Percentiles rank a stretch among this genome's conserved stretches.
Evolutionary conservation across 345 rosid species (phyloP).

Genomic region (Draba incana): DNA sequence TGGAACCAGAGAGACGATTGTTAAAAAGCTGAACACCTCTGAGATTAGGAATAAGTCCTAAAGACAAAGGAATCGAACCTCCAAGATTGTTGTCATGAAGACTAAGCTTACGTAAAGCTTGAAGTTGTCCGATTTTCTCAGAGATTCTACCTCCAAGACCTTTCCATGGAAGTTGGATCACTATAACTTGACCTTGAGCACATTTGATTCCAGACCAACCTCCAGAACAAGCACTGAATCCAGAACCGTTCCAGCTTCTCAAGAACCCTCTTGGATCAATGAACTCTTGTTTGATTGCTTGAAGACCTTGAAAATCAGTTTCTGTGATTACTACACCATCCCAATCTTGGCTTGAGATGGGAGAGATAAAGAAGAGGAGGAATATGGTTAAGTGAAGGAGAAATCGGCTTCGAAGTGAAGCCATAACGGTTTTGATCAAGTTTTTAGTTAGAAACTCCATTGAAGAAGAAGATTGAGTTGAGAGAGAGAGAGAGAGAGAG

Average conservation of each 20-base stretch:
- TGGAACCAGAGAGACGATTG: constrained; percentile 76
- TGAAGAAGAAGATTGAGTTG: constrained; percentile 3
- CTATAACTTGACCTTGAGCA: constrained; percentile 83
- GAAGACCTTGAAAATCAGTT: constrained; percentile 79
- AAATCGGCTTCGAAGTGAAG: constrained; percentile 37
- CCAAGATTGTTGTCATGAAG: constrained; percentile 75
- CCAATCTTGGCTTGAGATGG: constrained; percentile 52
- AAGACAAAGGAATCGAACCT: constrained; percentile 63
- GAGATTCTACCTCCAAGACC: constrained; percentile 79
- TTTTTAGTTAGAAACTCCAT: constrained; percentile 23
- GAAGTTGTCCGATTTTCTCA: constrained; percentile 84
- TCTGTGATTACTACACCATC: constrained; percentile 79
- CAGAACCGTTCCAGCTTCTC: constrained; percentile 80
- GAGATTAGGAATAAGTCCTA: constrained; percentile 73
- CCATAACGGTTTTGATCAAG: constrained; percentile 11
- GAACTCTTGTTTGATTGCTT: constrained; percentile 66
- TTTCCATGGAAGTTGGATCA: constrained; percentile 92
- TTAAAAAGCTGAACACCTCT: constrained; percentile 92
- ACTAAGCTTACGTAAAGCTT: constrained; percentile 76
- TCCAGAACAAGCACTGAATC: constrained; percentile 80
- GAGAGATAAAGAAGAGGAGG: constrained; percentile 31
- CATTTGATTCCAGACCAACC: constrained; percentile 95
- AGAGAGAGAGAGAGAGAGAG: no score
- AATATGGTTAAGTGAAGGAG: constrained; percentile 25
- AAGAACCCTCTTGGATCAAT: constrained; percentile 70